A percentile compares a stretch with the other conserved stretches of the same genome.
phyloP scores from a whole-genome alignment of 2,329 filamentous ascomycete genomes.

The Fusarium nematophilum region DNA sequence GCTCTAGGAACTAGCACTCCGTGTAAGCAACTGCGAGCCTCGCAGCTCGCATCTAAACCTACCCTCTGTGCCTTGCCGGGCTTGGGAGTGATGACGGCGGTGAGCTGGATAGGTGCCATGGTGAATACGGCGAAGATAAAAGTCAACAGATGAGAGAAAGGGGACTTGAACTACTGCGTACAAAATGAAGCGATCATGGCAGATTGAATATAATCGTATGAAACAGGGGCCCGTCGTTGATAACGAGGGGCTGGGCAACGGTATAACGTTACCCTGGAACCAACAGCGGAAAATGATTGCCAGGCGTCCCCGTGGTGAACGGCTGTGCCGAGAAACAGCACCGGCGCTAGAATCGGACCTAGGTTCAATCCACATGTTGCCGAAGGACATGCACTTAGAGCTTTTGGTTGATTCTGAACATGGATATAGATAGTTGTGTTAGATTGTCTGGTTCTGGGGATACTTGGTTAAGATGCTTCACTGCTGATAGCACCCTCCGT shows the following conservation, averaged over 20 bases:
- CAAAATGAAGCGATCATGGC: neutral
- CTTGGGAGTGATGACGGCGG: slow-evolving; percentile 44
- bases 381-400: neutral
- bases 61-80: slow-evolving; percentile 40
- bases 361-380: neutral
- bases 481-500: too few species aligned
- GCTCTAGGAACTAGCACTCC: slow-evolving; percentile 34
- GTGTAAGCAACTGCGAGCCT: neutral
- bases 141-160: neutral
- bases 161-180: too few species aligned
- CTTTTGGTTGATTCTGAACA: too few species aligned
- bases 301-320: neutral
- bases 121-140: neutral
- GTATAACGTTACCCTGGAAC: neutral
- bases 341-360: neutral
- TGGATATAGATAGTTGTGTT: too few species aligned
- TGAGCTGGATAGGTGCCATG: slow-evolving; percentile 39
- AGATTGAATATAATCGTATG: neutral
- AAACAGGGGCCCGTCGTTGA: neutral
- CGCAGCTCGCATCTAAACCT: neutral
- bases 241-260: neutral
- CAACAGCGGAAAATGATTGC: neutral
- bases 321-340: neutral
- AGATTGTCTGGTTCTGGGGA: too few species aligned
- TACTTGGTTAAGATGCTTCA: too few species aligned